phyloP scores from a whole-genome alignment of 371 early-diverging fungal genomes.

The Choanephora cucurbitarum region DNA sequence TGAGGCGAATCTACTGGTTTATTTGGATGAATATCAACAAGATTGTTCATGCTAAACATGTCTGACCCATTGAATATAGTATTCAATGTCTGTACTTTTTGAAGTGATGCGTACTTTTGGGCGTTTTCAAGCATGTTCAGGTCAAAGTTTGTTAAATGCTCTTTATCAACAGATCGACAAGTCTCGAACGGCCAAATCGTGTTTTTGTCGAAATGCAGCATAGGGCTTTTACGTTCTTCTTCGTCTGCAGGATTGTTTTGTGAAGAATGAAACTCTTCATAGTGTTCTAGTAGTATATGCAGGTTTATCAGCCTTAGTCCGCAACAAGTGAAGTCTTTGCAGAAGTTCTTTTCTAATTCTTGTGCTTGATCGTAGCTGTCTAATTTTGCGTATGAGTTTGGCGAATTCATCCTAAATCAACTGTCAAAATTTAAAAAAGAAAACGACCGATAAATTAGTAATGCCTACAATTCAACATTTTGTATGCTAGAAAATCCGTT shows the following conservation, averaged over 20 bases:
- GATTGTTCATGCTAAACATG: constrained; percentile 11
- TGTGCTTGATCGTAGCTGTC: constrained; percentile 45
- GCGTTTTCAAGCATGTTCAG: constrained; percentile 22
- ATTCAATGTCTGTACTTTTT: constrained; percentile 17
- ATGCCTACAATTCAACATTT: constrained; percentile 6
- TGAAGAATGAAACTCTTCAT: constrained; percentile 86
- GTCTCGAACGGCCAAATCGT: background rate
- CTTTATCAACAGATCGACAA: background rate
- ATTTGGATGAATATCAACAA: no score
- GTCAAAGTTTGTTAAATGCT: background rate
- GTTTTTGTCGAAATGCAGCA: background rate
- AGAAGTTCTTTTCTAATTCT: constrained; percentile 83
- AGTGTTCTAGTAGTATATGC: constrained; percentile 91
- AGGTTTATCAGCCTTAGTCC: constrained; percentile 75
- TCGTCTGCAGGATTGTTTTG: constrained; percentile 57
- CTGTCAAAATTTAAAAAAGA: background rate
- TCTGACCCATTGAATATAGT: constrained; percentile 13
- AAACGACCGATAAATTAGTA: background rate
- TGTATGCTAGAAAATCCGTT: constrained; percentile 9
- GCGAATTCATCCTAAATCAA: constrained; percentile 4
- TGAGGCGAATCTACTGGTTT: background rate
- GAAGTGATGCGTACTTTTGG: constrained; percentile 21
- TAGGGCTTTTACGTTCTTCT: constrained; percentile 17
- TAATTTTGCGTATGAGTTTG: constrained; percentile 10
- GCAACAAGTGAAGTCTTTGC: constrained; percentile 91